Evolutionary conservation across 495 filamentous ascomycete species (phyloP).

Genomic region (Annulohypoxylon maeteangense): DNA sequence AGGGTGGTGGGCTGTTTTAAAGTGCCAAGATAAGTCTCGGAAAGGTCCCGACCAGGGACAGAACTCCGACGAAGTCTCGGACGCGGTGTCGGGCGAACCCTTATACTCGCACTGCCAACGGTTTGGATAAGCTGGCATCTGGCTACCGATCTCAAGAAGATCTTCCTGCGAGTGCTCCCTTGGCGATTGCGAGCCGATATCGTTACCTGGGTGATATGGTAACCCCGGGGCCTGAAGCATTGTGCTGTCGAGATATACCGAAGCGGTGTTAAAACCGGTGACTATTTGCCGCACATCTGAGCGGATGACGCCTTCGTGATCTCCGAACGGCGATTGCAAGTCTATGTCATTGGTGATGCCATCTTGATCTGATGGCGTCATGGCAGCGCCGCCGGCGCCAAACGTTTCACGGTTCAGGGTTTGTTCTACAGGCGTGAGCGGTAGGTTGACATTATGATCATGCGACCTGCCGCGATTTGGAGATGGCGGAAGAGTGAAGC

Average conservation of each 20-base stretch:
- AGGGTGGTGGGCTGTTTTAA: slow-evolving; percentile 27
- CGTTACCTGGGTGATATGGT: slow-evolving; percentile 35
- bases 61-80: slow-evolving; percentile 26
- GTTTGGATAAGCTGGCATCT: slow-evolving; percentile 19
- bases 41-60: slow-evolving; percentile 43
- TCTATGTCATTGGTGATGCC: slow-evolving; percentile 20
- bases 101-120: slow-evolving; percentile 46
- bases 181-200: slow-evolving; percentile 19
- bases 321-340: slow-evolving; percentile 3
- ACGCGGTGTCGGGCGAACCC: slow-evolving; percentile 21
- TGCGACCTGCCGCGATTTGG: slow-evolving; percentile 20
- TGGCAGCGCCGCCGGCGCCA: slow-evolving; percentile 36
- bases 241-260: slow-evolving; percentile 11
- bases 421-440: slow-evolving; percentile 10
- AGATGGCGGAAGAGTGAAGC: neutral
- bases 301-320: slow-evolving; percentile 19
- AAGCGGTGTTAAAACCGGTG: slow-evolving; percentile 20
- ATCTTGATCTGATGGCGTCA: slow-evolving; percentile 28
- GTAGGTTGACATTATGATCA: neutral
- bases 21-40: slow-evolving; percentile 30
- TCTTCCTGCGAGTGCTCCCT: neutral
- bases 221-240: slow-evolving; percentile 32
- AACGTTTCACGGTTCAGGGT: slow-evolving; percentile 36
- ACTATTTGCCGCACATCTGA: slow-evolving; percentile 27
- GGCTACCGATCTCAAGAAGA: slow-evolving; percentile 41